Evolutionary conservation across 345 rosid species (phyloP).

Genomic region (Cardamine resedifolia): DNA sequence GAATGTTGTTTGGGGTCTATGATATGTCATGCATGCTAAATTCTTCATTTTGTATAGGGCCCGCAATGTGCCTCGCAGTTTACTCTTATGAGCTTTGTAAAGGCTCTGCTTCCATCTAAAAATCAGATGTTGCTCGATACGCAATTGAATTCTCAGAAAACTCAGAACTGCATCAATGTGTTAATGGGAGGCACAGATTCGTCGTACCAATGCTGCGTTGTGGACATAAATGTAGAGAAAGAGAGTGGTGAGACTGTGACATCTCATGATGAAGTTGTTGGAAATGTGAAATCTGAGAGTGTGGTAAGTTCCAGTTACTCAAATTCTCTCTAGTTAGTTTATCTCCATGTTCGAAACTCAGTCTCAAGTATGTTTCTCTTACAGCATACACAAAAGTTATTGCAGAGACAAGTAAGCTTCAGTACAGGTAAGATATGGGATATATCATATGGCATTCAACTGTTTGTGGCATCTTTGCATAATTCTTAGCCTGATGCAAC

Average conservation of each 20-base stretch:
- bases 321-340: neutral
- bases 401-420: constrained; percentile 58
- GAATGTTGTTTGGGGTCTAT: neutral
- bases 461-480: neutral
- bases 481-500: neutral
- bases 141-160: constrained; percentile 30
- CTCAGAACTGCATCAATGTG: constrained; percentile 49
- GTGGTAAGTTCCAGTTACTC: neutral
- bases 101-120: constrained; percentile 51
- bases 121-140: constrained; percentile 43
- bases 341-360: neutral
- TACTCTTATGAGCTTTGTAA: constrained; percentile 53
- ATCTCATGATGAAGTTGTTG: neutral
- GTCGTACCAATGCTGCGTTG: constrained; percentile 51
- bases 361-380: neutral
- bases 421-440: constrained; percentile 8
- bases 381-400: constrained; percentile 53
- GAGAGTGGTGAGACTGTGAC: neutral
- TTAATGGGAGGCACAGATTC: constrained; percentile 48
- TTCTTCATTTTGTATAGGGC: constrained; percentile 35
- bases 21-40: neutral
- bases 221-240: constrained; percentile 47
- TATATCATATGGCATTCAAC: no score
- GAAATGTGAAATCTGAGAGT: neutral
- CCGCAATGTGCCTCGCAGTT: constrained; percentile 45